Base-by-base conservation (phyloP, 2,329 filamentous ascomycete species). In the Calonectria leucothoes region DNA sequence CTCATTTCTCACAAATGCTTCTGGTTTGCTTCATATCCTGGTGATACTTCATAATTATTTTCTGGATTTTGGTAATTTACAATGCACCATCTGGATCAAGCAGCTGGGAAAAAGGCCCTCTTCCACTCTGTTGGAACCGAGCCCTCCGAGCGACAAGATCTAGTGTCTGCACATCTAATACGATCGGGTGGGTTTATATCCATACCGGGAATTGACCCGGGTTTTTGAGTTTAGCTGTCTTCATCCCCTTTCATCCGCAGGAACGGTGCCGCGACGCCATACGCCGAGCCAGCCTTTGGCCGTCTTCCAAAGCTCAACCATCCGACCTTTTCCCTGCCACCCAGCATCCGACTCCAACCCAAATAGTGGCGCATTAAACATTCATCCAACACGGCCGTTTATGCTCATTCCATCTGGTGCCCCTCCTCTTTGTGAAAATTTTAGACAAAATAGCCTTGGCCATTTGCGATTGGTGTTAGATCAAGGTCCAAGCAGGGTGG, bases 381-480 rank as follows among this genome's bases (percentile, higher is more conserved):
- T 68, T 75, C 74, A 80, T 80, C 77, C 79, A 80, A 79, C 75
- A 76, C 73, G 76, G 76, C 75, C 79, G 76, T 80, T 73, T 72
- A 78, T 68, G 73, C 70, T 79, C 75, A 71, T 74, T 74, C 70
- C 74, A 74, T 79, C 68, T 75, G 77, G 57, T 74, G 65, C 75
- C 77, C 55, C 70, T 71, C 70, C 71, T 74, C 74, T 76, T 74
- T 68, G 74, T n/a, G n/a, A n/a, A n/a, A 73, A 68, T 68, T 71
- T 69, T 31, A 66, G 63, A 27, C 23, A 25, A 66, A 52, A 71
- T 49, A 64, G 72, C 11, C 39, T 17, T 27, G 11, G 52, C 73
- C 66, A 37, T 66, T 45, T 27, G 29, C 29, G n/a, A 33, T 27
- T 66, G 59, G 31, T 45, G 64, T 25, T 25, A 35, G 37, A 37